Evolutionary conservation across 768 basidiomycete species (phyloP).

Genomic region (Gloeostereum incarnatum): DNA sequence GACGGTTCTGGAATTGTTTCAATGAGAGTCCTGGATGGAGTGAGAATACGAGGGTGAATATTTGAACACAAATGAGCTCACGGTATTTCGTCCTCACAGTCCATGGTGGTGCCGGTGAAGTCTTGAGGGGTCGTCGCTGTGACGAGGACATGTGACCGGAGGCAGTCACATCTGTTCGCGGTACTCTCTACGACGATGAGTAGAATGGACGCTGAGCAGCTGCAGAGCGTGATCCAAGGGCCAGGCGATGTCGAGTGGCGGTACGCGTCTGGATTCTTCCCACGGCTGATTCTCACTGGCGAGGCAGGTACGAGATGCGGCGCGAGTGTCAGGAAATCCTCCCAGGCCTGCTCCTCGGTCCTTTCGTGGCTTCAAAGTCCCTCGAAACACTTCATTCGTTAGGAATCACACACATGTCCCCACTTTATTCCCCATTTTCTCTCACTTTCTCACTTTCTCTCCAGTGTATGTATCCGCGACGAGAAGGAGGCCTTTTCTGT

Average conservation of each 20-base stretch:
- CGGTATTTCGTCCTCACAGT: constrained; percentile 55
- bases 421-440: constrained; percentile 6
- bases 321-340: constrained; percentile 92
- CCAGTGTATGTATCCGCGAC: constrained; percentile 83
- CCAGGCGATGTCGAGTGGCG: constrained; percentile 82
- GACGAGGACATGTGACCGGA: no score
- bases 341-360: constrained; percentile 74
- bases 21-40: constrained; percentile 15
- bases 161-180: constrained; percentile 2
- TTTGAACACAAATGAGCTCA: constrained; percentile 20
- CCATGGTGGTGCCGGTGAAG: constrained; percentile 19
- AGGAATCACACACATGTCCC: constrained; percentile 77
- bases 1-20: constrained; percentile 11
- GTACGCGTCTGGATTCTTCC: constrained; percentile 24
- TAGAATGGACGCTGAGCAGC: constrained; percentile 24
- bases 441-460: constrained; percentile 10
- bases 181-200: constrained; percentile 1
- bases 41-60: no score
- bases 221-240: constrained; percentile 63
- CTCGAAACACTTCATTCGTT: constrained; percentile 55
- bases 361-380: constrained; percentile 83
- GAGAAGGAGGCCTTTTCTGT: constrained; percentile 88
- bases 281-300: neutral
- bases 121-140: neutral
- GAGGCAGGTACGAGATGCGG: constrained; percentile 81